Conservation (phyloP, 163 green algal species). For the Prototheca cutis region DNA sequence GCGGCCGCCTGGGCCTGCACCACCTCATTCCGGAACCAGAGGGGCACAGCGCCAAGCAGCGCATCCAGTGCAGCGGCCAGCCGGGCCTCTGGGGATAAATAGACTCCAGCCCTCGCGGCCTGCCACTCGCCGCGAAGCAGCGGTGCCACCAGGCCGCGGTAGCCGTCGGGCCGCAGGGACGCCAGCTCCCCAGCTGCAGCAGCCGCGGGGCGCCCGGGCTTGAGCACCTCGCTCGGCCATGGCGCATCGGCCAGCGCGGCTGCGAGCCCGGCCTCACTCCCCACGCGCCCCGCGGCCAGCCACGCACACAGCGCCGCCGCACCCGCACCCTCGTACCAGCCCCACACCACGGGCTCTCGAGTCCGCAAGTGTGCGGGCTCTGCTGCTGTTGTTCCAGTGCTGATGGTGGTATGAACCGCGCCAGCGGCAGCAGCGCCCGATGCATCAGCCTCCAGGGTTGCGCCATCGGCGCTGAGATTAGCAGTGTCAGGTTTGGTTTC, state of each 20-base stretch:
- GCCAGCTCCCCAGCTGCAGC: slow-evolving; percentile 36
- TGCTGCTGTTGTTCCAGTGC: no score
- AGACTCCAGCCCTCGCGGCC: slow-evolving; percentile 9
- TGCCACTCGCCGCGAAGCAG: slow-evolving; percentile 55
- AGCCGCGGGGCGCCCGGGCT: background rate
- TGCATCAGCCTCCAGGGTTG: no score
- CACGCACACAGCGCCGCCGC: slow-evolving; percentile 45
- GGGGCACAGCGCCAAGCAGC: slow-evolving; percentile 41
- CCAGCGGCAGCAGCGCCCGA: no score
- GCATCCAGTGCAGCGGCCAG: slow-evolving; percentile 34
- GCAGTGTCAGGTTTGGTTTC: no score
- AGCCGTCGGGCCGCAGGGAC: slow-evolving; percentile 41
- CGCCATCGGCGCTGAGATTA: no score
- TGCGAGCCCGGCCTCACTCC: slow-evolving; percentile 42
- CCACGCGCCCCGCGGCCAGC: slow-evolving; percentile 37
- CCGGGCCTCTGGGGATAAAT: slow-evolving; percentile 25
- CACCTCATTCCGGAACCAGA: slow-evolving; percentile 34
- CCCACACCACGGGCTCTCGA: slow-evolving; percentile 35
- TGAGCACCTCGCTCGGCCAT: slow-evolving; percentile 19
- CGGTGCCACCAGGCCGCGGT: slow-evolving; percentile 42
- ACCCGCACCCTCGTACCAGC: slow-evolving; percentile 50
- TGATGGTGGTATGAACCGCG: no score
- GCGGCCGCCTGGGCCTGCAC: slow-evolving; percentile 6
- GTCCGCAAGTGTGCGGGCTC: no score
- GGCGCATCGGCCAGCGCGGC: slow-evolving; percentile 38